Conservation (phyloP, 2,329 filamentous ascomycete genomes). For the Penicillium sp. region DNA sequence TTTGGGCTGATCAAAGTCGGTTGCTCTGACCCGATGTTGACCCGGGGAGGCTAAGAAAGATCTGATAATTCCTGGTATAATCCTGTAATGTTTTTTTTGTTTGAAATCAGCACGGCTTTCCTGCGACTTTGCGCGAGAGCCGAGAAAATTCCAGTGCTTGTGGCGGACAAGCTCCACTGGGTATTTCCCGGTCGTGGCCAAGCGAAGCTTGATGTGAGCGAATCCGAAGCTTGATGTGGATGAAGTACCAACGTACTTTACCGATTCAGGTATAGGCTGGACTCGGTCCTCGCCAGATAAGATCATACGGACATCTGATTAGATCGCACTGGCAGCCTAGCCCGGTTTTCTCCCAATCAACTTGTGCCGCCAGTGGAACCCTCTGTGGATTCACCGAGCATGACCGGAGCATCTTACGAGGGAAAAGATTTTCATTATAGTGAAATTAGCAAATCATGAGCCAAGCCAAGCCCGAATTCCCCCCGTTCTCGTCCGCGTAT, state of each 20-base stretch:
- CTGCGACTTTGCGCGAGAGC: neutral
- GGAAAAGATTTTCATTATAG: neutral
- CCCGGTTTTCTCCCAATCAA: neutral
- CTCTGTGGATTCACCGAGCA: neutral
- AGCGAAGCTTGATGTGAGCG: conserved; percentile 1
- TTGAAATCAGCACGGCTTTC: neutral
- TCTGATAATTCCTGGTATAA: neutral
- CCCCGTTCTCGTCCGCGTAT: neutral
- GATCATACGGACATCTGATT: conserved; percentile 6
- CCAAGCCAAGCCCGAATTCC: neutral
- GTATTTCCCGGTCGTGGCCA: conserved; percentile 1
- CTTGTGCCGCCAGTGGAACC: neutral
- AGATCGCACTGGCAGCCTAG: conserved; percentile 1
- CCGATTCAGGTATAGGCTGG: neutral
- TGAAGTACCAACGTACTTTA: neutral
- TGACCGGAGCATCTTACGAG: neutral
- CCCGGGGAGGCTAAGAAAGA: neutral
- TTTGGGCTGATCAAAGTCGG: neutral
- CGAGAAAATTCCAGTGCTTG: neutral
- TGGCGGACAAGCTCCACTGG: neutral
- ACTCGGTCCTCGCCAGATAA: neutral
- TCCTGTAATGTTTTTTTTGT: neutral
- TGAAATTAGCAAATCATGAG: neutral
- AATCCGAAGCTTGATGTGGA: neutral
- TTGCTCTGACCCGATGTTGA: neutral